phyloP scores from a whole-genome alignment of 2,329 filamentous ascomycete genomes.

The Incumbomyces lentus region DNA sequence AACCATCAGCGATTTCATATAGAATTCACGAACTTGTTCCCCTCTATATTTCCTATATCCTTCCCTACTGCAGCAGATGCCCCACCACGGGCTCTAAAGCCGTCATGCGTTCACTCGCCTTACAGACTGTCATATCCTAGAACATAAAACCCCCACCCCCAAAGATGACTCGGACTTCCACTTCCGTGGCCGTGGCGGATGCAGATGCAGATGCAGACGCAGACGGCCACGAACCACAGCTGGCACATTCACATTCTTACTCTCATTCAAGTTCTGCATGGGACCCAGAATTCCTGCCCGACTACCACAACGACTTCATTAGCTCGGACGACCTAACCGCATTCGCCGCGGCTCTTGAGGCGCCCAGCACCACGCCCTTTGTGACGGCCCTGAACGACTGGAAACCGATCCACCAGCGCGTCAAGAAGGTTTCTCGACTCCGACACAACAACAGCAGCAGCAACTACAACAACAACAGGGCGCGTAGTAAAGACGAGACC shows the following conservation, averaged over 20 bases:
- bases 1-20: too few relatives aligned
- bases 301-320: constrained; percentile 69
- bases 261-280: not conserved
- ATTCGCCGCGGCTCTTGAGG: constrained; percentile 73
- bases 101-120: too few relatives aligned
- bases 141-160: too few relatives aligned
- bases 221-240: not conserved
- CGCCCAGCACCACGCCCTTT: constrained; percentile 64
- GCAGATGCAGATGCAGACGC: not conserved
- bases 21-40: too few relatives aligned
- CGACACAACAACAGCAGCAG: too few relatives aligned
- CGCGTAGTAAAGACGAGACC: constrained; percentile 74
- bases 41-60: too few relatives aligned
- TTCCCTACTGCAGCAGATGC: too few relatives aligned
- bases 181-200: too few relatives aligned
- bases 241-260: not conserved
- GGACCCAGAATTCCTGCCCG: constrained; percentile 47
- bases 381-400: constrained; percentile 91
- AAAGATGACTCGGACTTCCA: too few relatives aligned
- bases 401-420: constrained; percentile 71
- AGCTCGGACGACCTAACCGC: constrained; percentile 59
- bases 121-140: too few relatives aligned
- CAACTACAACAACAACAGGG: constrained; percentile 26
- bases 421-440: constrained; percentile 44
- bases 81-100: too few relatives aligned